Evolutionary conservation across 2,329 filamentous ascomycete genomes (phyloP), one percentile per base, ranked within the genome.

Genomic region (Diaporthe vaccinii): DNA sequence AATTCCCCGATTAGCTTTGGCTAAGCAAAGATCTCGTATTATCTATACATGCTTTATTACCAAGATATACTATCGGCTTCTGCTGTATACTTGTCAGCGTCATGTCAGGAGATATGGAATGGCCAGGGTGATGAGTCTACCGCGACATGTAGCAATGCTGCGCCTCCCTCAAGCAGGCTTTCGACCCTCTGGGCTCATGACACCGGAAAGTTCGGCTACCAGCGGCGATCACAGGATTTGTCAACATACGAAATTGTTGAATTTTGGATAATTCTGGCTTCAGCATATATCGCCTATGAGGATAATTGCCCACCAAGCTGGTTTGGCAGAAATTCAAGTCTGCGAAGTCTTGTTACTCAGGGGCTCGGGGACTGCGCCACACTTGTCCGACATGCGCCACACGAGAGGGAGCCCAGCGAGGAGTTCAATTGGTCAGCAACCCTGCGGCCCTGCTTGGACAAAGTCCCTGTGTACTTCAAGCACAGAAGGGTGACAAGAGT

Each of bases 151-250:
- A 36, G 44, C 20, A 6, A 31, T 34, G 36, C 65, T 69, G 65
- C 65, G 65, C 65, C 65, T 69, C 65, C 49, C 15, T 12, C 49
- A 4, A 41, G 14, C 31, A 39, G 65, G 4, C 25, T 20, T 55
- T 20, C 36, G 49, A 31, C 53, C 25, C 12, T 55, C 25, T 20
- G 53, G 3, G 65, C 49, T 20, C 49, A 28, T 55, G 46, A 55
- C 44, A 39, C 34, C 65, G 49, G 65, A 15, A 69, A 41, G 34
- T 22, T 69, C 65, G 65, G 65, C 12, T 69, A 69, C 5, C 46
- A 39, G 34, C 49, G 65, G 65, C 46, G 17, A 22, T 31, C n/a
- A 8, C 14, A 39, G 34, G 34, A 41, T 28, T 15, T 17, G 12
- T 8, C 58, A 41, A 61, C n/a, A 25, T 41, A 25, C 34, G 36